Percentiles rank a stretch among this genome's conserved stretches.
Conservation (phyloP, 2,329 filamentous ascomycete species). For the Penicillium sumatraense region DNA sequence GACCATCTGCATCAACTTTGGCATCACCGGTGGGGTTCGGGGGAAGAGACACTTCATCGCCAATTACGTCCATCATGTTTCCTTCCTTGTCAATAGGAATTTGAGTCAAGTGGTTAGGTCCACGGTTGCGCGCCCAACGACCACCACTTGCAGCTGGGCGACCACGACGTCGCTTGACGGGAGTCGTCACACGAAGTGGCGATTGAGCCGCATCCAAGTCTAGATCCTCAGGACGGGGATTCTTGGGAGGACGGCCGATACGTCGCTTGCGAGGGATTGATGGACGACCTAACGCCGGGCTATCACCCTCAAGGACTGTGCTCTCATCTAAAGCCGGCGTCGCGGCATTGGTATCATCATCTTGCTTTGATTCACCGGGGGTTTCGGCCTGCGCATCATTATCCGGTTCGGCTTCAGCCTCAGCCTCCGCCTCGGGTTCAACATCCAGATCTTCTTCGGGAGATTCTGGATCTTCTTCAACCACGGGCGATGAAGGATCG, state of each 20-base stretch:
- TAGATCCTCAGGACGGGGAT: constrained; percentile 79
- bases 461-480: constrained; percentile 23
- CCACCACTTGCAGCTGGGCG: constrained; percentile 60
- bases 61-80: constrained; percentile 83
- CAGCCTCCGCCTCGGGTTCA: constrained; percentile 17
- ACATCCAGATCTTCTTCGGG: constrained; percentile 29
- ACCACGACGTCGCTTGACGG: constrained; percentile 62
- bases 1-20: constrained; percentile 90
- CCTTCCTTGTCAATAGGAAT: constrained; percentile 93
- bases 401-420: constrained; percentile 42
- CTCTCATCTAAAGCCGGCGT: constrained; percentile 44
- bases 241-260: constrained; percentile 85
- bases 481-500: constrained; percentile 25
- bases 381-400: constrained; percentile 33
- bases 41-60: constrained; percentile 89
- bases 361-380: constrained; percentile 35
- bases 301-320: constrained; percentile 53
- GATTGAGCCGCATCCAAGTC: constrained; percentile 53
- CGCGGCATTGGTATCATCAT: constrained; percentile 49
- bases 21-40: constrained; percentile 86
- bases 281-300: constrained; percentile 57
- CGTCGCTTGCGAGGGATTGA: constrained; percentile 72
- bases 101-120: constrained; percentile 71
- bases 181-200: constrained; percentile 54
- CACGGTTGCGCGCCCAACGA: constrained; percentile 74